Evolutionary conservation across 495 filamentous ascomycete genomes (phyloP).

Genomic region (Lophiotrema nucula): DNA sequence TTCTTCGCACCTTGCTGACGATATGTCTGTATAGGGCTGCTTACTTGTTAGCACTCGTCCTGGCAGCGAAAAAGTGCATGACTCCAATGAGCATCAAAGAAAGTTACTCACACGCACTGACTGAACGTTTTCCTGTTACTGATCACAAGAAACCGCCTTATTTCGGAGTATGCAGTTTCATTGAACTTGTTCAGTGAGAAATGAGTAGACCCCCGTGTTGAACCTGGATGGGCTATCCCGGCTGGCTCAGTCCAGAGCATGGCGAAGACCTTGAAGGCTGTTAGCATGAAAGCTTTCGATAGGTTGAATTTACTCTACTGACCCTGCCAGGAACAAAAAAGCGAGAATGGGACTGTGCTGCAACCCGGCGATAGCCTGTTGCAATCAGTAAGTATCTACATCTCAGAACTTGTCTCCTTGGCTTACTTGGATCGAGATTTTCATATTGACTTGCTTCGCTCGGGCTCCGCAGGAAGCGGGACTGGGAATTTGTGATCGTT

Average conservation of each 20-base stretch:
- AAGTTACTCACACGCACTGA: neutral
- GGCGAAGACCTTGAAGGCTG: neutral
- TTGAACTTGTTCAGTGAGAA: neutral
- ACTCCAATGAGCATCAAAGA: too few species aligned
- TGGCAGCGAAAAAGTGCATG: too few species aligned
- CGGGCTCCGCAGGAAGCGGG: too few species aligned
- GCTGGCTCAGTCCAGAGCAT: slow-evolving; percentile 1
- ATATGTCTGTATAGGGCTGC: neutral
- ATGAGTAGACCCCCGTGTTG: neutral
- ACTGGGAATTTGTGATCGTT: too few species aligned
- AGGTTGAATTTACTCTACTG: too few species aligned
- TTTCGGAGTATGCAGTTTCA: neutral
- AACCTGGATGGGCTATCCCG: neutral
- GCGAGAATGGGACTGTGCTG: neutral
- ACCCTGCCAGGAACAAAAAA: neutral
- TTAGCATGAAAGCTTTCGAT: too few species aligned
- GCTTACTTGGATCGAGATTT: neutral
- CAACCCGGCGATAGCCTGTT: neutral
- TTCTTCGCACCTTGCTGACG: neutral
- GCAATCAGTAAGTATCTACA: neutral
- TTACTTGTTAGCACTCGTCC: too few species aligned
- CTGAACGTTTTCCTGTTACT: neutral
- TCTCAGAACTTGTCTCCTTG: neutral
- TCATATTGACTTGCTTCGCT: too few species aligned
- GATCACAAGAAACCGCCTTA: neutral